Conservation (phyloP, 139 green algal genomes). For the Chlamydomonas urium region DNA sequence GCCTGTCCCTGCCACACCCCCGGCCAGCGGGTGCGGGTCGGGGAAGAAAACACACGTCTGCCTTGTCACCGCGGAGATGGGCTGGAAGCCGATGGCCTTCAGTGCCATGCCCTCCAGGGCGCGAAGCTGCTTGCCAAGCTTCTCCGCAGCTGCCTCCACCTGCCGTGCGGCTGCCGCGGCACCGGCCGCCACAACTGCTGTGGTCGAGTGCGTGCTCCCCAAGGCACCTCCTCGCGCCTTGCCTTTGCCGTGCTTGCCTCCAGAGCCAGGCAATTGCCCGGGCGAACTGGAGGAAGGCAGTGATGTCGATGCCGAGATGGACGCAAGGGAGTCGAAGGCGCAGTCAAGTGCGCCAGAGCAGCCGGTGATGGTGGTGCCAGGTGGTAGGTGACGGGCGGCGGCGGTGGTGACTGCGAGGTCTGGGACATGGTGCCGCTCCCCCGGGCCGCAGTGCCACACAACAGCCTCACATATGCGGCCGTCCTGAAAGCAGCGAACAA, state of each 20-base stretch:
- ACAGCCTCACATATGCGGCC: conserved; percentile 63
- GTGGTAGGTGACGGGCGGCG: conserved; percentile 19
- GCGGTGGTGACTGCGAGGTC: neutral
- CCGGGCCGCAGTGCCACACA: conserved; percentile 54
- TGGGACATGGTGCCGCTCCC: conserved; percentile 33
- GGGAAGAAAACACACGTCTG: conserved; percentile 62
- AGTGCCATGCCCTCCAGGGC: conserved; percentile 48
- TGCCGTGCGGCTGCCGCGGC: too few relatives aligned
- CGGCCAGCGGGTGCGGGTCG: conserved; percentile 62
- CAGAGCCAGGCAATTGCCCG: too few relatives aligned
- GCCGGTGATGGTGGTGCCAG: conserved; percentile 27
- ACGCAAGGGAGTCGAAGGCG: conserved; percentile 21
- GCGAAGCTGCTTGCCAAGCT: conserved; percentile 69
- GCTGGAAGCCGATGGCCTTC: conserved; percentile 62
- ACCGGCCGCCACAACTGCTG: too few relatives aligned
- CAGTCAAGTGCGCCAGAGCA: conserved; percentile 34
- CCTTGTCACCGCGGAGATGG: conserved; percentile 46
- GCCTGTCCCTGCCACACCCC: conserved; percentile 13
- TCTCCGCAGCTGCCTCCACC: conserved; percentile 53
- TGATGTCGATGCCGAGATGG: conserved; percentile 3
- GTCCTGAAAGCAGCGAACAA: conserved; percentile 48
- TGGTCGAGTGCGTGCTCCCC: too few relatives aligned
- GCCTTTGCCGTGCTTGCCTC: too few relatives aligned
- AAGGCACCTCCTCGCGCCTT: too few relatives aligned
- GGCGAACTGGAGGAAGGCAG: too few relatives aligned